Percentiles rank a stretch among this genome's conserved stretches.
phyloP scores from a whole-genome alignment of 768 basidiomycete genomes.

The Mycena capillaripes region DNA sequence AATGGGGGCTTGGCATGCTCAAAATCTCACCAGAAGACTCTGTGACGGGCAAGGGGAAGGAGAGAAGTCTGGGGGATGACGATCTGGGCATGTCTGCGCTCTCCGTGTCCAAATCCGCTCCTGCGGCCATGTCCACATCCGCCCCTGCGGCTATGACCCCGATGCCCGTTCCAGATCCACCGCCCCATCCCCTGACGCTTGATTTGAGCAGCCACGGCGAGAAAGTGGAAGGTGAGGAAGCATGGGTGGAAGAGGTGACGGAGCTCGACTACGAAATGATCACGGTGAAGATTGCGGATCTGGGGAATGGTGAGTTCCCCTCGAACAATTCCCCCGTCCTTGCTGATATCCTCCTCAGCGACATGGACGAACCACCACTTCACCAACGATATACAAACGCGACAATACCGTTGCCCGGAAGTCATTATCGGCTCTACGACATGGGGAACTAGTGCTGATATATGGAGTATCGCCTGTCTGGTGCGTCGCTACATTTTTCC shows the following conservation, averaged over 20 bases:
- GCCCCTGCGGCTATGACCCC: conserved; percentile 24
- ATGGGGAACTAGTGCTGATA: conserved; percentile 95
- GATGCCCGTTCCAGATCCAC: background rate
- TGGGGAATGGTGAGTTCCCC: conserved; percentile 84
- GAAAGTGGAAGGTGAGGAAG: conserved; percentile 25
- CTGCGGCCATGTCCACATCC: conserved; percentile 27
- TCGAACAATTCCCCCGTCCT: background rate
- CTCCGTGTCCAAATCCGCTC: conserved; percentile 16
- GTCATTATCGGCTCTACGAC: conserved; percentile 92
- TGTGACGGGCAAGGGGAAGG: conserved; percentile 42
- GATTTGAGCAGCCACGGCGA: conserved; percentile 8
- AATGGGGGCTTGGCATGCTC: conserved; percentile 93
- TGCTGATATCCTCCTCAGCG: conserved; percentile 55
- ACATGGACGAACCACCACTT: conserved; percentile 97
- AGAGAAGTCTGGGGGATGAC: conserved; percentile 31
- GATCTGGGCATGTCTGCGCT: conserved; percentile 30
- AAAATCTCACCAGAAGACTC: conserved; percentile 74
- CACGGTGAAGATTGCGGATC: conserved; percentile 98
- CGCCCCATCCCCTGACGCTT: conserved; percentile 1
- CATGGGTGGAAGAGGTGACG: conserved; percentile 33
- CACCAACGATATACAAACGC: conserved; percentile 97
- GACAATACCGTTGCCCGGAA: conserved; percentile 98
- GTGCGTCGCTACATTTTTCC: conserved; percentile 60
- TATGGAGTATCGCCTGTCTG: conserved; percentile 97
- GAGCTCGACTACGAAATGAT: conserved; percentile 70